phyloP scores from a whole-genome alignment of 1,284 basidiomycete genomes.

The Cutaneotrichosporon cavernicola region DNA sequence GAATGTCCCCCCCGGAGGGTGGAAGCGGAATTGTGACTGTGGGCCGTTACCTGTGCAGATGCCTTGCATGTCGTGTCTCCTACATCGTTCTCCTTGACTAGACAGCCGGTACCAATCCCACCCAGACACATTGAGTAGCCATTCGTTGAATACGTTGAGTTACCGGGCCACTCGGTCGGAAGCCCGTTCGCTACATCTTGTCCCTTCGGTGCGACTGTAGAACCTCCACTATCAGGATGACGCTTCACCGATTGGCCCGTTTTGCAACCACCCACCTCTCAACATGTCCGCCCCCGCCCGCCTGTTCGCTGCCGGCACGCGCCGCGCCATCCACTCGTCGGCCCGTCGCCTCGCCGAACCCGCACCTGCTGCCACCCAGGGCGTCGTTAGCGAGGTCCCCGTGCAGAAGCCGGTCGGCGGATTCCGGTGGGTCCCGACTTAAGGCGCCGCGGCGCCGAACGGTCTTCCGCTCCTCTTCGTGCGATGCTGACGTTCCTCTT shows the following conservation, averaged over 20 bases:
- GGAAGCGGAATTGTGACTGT: too few species aligned
- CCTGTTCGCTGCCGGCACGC: slow-evolving; percentile 11
- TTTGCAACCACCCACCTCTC: slow-evolving; percentile 8
- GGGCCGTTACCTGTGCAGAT: too few species aligned
- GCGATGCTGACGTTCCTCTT: neutral
- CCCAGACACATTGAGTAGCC: too few species aligned
- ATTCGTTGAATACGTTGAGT: neutral
- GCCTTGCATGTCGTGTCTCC: too few species aligned
- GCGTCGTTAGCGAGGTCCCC: slow-evolving; percentile 62
- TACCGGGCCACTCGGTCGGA: neutral
- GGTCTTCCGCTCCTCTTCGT: neutral
- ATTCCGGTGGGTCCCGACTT: slow-evolving; percentile 56
- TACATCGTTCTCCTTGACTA: too few species aligned
- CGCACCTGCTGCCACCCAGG: slow-evolving; percentile 37
- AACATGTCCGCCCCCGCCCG: slow-evolving; percentile 18
- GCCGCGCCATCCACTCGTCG: slow-evolving; percentile 52
- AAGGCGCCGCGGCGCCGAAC: neutral
- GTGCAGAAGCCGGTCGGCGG: slow-evolving; percentile 70
- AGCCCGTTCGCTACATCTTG: neutral
- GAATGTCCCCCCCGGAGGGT: too few species aligned
- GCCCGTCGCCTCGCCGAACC: slow-evolving; percentile 56
- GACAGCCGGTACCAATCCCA: too few species aligned
- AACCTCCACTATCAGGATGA: slow-evolving; percentile 7
- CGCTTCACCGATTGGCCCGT: slow-evolving; percentile 7
- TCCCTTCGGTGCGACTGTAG: neutral